Conservation (phyloP, 148 eudicot genomes). For the Chenopodium quinoa region DNA sequence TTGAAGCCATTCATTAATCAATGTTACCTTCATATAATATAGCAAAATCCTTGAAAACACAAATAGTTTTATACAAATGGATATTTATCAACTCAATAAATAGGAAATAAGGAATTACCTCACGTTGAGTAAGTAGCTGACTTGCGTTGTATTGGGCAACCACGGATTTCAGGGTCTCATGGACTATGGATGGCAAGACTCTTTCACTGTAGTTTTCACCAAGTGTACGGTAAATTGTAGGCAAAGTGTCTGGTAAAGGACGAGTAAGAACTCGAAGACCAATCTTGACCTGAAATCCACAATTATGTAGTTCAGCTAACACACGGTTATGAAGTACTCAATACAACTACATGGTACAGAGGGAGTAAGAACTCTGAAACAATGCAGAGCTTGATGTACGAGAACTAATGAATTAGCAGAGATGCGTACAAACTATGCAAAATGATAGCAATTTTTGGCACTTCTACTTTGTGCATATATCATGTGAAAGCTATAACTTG, state of each 20-base stretch:
- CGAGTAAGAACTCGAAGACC: slow-evolving; percentile 97
- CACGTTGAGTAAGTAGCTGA: slow-evolving; percentile 95
- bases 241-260: slow-evolving; percentile 64
- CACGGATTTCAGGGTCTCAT: slow-evolving; percentile 92
- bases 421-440: not conserved
- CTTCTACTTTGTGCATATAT: too few relatives aligned
- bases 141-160: slow-evolving; percentile 98
- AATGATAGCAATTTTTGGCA: not conserved
- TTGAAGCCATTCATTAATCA: not conserved
- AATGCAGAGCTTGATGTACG: not conserved
- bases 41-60: not conserved
- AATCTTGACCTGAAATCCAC: slow-evolving; percentile 64
- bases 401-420: too few relatives aligned
- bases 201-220: slow-evolving; percentile 92
- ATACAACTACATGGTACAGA: not conserved
- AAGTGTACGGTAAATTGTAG: slow-evolving; percentile 82
- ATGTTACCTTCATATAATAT: too few relatives aligned
- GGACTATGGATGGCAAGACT: slow-evolving; percentile 86
- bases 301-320: not conserved
- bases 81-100: too few relatives aligned
- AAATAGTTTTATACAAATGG: not conserved
- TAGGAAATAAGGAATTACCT: slow-evolving; percentile 44
- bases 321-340: too few relatives aligned
- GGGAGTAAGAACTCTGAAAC: too few relatives aligned
- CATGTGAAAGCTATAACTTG: not conserved